Evolutionary conservation across 176 grass and related monocot species (phyloP), one percentile per base, ranked within the genome.

Genomic region (Musa beccarii): DNA sequence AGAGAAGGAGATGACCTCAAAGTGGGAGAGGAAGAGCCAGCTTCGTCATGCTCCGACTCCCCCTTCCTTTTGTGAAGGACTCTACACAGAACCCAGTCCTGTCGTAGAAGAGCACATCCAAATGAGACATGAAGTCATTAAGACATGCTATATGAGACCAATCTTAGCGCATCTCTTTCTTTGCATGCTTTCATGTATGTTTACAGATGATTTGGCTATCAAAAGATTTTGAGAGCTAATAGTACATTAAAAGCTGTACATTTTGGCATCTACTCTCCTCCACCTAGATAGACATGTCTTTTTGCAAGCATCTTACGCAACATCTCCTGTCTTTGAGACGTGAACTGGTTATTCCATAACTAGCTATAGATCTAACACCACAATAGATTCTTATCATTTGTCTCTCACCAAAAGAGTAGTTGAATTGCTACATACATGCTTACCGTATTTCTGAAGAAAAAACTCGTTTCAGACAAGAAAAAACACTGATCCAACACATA

Each of bases 11-110:
- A 80, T 16, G 69, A 78, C 52, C 64, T 69, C 57, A 81, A 79
- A 34, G 86, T 52, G 65, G 80, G 74, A 51, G 80, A 81, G 11
- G 78, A 73, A 17, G 83, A 75, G 52, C 63, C 52, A 53, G 2
- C 20, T 43, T 43, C 34, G 28, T 91, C 86, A 0, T 87, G 83
- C 22, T 91, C 89, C 53, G 72, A 51, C 13, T 86, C 85, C 51
- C 71, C 79, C 63, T 92, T 92, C 70, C 67, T 79, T 11, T 96
- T 96, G 78, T 88, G 74, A 72, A 96, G 92, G 64, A 96, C 93
- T 78, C 87, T 90, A 71, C 93, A 96, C 0, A 96, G 87, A 69
- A 96, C 93, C 93, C 89, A 92, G 56, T 92, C 90, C 89, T 96
- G 88, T 65, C 57, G 9, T 6, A 6, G 4, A 43, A 43, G 34